These are phyloP conservation scores for Medicago arabica DNA, from an alignment of 306 rosid species.

Conservation along the genomic window DNA sequence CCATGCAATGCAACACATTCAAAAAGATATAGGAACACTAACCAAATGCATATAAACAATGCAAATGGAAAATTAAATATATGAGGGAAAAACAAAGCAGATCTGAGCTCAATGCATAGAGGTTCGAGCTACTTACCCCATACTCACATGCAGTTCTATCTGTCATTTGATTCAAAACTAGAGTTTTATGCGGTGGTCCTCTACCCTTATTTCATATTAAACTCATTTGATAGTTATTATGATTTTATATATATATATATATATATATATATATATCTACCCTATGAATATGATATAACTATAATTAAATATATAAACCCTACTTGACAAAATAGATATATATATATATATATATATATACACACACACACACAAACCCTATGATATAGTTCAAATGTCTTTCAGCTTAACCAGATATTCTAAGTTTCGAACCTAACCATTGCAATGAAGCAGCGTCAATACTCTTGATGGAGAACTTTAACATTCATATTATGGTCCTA, in stretches of 20 bases:
- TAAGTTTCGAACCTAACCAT: not conserved
- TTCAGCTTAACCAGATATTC: not conserved
- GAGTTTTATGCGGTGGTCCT: constrained; percentile 58
- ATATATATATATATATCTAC: too few species aligned
- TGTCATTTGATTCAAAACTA: constrained; percentile 48
- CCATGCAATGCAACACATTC: constrained; percentile 41
- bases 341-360: too few species aligned
- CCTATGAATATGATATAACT: too few species aligned
- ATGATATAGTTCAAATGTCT: too few species aligned
- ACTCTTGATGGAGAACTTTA: not conserved
- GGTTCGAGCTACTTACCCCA: constrained; percentile 65
- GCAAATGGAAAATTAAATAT: constrained; percentile 28
- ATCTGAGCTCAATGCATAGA: constrained; percentile 63
- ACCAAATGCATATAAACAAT: constrained; percentile 40
- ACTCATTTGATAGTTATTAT: constrained; percentile 41
- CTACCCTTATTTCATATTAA: constrained; percentile 27
- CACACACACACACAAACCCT: too few species aligned
- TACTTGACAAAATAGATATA: too few species aligned
- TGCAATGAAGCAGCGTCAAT: not conserved
- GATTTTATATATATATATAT: too few species aligned
- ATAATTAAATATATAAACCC: too few species aligned
- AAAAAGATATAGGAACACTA: constrained; percentile 42
- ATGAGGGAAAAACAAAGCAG: constrained; percentile 43
- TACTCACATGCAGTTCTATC: constrained; percentile 66
- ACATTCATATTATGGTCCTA: not conserved